A percentile compares a stretch with the other conserved stretches of the same genome.
Conservation (phyloP, 192 early-diverging fungal genomes). For the Backusella circina region DNA sequence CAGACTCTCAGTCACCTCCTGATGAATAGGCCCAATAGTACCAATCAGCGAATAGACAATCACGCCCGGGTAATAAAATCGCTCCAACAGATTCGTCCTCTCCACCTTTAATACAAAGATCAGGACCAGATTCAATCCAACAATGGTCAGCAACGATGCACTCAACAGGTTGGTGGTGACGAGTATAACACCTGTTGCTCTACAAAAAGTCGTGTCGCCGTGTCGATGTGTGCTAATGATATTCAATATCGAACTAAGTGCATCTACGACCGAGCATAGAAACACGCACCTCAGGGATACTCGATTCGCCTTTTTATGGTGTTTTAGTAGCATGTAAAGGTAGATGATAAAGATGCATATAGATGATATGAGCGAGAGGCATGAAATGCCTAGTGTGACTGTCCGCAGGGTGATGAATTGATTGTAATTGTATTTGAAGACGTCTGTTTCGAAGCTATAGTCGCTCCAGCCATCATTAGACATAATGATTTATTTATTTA, state of each 20-base stretch:
- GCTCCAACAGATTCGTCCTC: not conserved
- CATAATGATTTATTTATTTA: not conserved
- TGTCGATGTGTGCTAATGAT: not conserved
- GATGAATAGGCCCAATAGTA: not conserved
- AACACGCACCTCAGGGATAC: not conserved
- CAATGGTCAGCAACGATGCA: not conserved
- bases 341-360: not conserved
- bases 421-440: not conserved
- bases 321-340: not conserved
- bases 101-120: not conserved
- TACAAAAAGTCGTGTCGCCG: not conserved
- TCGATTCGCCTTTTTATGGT: not conserved
- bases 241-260: not conserved
- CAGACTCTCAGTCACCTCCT: not conserved
- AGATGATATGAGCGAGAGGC: not conserved
- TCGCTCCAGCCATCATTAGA: not conserved
- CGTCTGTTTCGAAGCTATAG: not conserved
- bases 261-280: not conserved
- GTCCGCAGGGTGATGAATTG: not conserved
- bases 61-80: not conserved
- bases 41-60: not conserved
- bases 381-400: not conserved
- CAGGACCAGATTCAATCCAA: not conserved
- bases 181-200: not conserved
- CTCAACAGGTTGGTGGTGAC: not conserved